Conservation (phyloP, 352 stramenopile species). For the Thalassiosira delicatula region DNA sequence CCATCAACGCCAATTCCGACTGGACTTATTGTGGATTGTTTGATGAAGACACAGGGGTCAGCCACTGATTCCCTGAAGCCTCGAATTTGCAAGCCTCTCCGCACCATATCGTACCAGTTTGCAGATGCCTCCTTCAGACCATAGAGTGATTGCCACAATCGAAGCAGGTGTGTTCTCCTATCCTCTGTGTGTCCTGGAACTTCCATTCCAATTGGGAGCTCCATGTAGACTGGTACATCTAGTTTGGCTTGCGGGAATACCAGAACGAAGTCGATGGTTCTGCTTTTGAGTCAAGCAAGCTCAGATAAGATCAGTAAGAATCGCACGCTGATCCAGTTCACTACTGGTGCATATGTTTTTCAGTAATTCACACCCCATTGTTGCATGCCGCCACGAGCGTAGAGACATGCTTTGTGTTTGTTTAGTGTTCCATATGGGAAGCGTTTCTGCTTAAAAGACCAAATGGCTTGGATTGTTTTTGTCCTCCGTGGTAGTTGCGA, state of each 20-base stretch:
- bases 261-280: conserved; percentile 36
- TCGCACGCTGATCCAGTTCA: conserved; percentile 15
- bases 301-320: conserved; percentile 16
- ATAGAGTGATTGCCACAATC: conserved; percentile 53
- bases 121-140: conserved; percentile 50
- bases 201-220: conserved; percentile 28
- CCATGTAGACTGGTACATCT: conserved; percentile 40
- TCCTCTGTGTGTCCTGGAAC: background rate
- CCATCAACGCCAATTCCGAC: too few relatives aligned
- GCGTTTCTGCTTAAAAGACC: conserved; percentile 15
- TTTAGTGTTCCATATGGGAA: conserved; percentile 5
- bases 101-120: conserved; percentile 56
- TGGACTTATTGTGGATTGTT: too few relatives aligned
- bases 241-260: conserved; percentile 22
- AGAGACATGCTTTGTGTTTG: conserved; percentile 12
- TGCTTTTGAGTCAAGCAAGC: conserved; percentile 9
- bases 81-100: conserved; percentile 21
- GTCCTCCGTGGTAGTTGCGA: background rate
- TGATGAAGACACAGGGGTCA: conserved; percentile 63
- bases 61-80: conserved; percentile 41
- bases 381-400: background rate
- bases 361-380: conserved; percentile 9
- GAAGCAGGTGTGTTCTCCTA: conserved; percentile 14
- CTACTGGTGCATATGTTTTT: conserved; percentile 6
- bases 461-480: conserved; percentile 20